Evolutionary conservation across 2,329 filamentous ascomycete genomes (phyloP).

Genomic region (Stachybotrys echinatus): DNA sequence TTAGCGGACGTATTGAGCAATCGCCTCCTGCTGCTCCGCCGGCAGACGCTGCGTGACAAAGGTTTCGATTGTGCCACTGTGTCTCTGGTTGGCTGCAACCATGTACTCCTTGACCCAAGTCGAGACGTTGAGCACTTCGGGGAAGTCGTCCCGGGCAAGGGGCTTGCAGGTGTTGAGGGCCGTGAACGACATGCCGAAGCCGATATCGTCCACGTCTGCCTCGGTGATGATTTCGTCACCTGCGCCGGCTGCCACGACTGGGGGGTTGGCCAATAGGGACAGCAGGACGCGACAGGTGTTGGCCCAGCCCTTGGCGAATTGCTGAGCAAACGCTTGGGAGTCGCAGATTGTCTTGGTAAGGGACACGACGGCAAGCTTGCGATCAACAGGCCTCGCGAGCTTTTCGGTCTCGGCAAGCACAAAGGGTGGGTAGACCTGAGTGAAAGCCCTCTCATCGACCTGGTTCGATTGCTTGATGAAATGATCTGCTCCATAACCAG

Average conservation of each 20-base stretch:
- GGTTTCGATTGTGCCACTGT: conserved; percentile 62
- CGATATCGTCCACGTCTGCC: conserved; percentile 88
- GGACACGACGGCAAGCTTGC: conserved; percentile 89
- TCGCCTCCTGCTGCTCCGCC: conserved; percentile 50
- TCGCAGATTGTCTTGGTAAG: conserved; percentile 89
- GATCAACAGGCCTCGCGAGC: conserved; percentile 79
- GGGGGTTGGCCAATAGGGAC: conserved; percentile 83
- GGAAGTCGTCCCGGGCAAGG: conserved; percentile 71
- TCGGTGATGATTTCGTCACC: conserved; percentile 77
- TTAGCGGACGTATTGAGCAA: conserved; percentile 45
- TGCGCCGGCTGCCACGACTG: conserved; percentile 55
- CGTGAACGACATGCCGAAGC: conserved; percentile 93
- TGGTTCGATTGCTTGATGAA: conserved; percentile 81
- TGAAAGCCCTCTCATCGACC: conserved; percentile 75
- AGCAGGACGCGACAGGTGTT: conserved; percentile 87
- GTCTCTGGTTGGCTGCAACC: conserved; percentile 69
- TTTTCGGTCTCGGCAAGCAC: conserved; percentile 88
- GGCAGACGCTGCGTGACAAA: conserved; percentile 70
- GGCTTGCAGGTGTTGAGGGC: conserved; percentile 86
- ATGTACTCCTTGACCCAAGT: conserved; percentile 82
- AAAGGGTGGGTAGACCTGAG: conserved; percentile 77
- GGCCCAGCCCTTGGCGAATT: conserved; percentile 84
- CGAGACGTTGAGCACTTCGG: conserved; percentile 73
- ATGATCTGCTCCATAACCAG: conserved; percentile 86
- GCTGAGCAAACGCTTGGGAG: conserved; percentile 74